Conservation (phyloP, 208 protist species). For the Angomonas ambiguus region DNA sequence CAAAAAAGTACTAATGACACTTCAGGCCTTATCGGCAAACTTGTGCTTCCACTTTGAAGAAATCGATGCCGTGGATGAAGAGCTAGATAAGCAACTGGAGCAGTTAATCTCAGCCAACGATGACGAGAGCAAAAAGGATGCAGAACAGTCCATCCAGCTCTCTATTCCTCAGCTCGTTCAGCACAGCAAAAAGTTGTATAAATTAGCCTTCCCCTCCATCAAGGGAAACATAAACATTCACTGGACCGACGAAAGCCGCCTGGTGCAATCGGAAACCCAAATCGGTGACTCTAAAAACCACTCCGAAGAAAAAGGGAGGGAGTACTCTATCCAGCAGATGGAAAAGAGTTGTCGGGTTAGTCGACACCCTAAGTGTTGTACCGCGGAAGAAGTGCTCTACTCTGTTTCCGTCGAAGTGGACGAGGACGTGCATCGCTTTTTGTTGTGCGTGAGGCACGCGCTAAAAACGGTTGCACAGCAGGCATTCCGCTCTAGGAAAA, state of each 20-base stretch:
- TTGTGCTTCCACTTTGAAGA: constrained; percentile 41
- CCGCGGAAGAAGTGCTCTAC: constrained; percentile 56
- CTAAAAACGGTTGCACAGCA: constrained; percentile 41
- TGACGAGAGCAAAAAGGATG: neutral
- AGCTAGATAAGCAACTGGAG: neutral
- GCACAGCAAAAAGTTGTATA: constrained; percentile 30
- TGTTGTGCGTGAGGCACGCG: constrained; percentile 38
- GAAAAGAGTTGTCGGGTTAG: constrained; percentile 23
- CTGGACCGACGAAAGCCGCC: constrained; percentile 23
- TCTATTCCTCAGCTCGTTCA: constrained; percentile 24
- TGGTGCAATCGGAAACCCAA: constrained; percentile 22
- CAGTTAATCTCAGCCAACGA: neutral
- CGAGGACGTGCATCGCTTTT: constrained; percentile 40
- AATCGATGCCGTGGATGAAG: neutral
- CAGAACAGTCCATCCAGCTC: constrained; percentile 9
- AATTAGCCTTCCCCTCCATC: constrained; percentile 26
- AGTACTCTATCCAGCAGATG: neutral
- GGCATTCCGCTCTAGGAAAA: constrained; percentile 18
- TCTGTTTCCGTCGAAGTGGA: constrained; percentile 49
- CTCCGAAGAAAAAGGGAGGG: neutral
- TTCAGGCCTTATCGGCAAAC: constrained; percentile 53
- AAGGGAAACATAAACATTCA: constrained; percentile 31
- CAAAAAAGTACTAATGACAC: constrained; percentile 43
- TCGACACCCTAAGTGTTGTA: constrained; percentile 61
- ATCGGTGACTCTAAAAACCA: constrained; percentile 2